phyloP scores from a whole-genome alignment of 345 rosid species.

The Populus deltoides region DNA sequence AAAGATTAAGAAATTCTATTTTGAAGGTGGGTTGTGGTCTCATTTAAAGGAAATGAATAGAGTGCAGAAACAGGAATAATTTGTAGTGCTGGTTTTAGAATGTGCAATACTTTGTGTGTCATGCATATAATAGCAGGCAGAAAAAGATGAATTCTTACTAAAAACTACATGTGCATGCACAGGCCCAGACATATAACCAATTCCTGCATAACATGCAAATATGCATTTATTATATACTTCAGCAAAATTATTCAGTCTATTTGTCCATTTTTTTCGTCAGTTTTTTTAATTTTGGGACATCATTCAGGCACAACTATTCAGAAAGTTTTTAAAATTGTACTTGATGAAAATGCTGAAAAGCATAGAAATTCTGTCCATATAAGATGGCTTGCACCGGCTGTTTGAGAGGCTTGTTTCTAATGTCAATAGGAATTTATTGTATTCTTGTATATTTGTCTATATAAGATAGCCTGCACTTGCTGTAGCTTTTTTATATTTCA shows the following conservation, averaged over 20 bases:
- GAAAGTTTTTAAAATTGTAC: background rate
- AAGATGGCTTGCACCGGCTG: too few relatives aligned
- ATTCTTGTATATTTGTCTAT: background rate
- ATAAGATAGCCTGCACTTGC: background rate
- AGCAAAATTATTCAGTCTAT: background rate
- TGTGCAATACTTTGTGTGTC: background rate
- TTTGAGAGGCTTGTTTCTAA: background rate
- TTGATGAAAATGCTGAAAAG: background rate
- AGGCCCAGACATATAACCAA: background rate
- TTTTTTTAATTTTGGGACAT: background rate
- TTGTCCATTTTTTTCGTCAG: background rate
- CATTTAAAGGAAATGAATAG: background rate
- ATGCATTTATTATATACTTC: background rate
- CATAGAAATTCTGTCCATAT: background rate
- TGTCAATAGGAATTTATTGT: background rate
- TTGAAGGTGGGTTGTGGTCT: background rate
- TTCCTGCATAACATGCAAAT: background rate
- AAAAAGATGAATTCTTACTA: background rate
- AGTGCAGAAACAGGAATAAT: background rate
- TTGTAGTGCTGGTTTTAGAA: background rate
- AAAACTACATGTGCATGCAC: background rate
- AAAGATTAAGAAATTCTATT: background rate
- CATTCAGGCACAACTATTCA: background rate
- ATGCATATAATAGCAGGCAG: background rate
- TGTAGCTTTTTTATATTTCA: background rate